A percentile compares a stretch with the other conserved stretches of the same genome.
Conservation (phyloP, 257 asterid species). For the Haberlea rhodopensis region DNA sequence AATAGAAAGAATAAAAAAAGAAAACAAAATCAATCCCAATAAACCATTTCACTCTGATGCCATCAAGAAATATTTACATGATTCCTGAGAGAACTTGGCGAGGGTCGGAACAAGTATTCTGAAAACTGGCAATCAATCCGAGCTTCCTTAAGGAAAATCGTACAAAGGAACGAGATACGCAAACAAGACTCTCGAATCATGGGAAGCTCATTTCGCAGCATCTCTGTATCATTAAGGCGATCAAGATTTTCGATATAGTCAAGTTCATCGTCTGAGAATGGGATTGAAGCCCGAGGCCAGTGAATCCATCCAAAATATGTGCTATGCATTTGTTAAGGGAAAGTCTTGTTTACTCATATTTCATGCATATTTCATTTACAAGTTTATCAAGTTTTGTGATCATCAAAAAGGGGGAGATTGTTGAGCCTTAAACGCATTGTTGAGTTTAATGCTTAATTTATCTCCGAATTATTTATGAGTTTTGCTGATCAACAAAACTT, state of each 20-base stretch:
- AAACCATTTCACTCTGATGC: constrained; percentile 35
- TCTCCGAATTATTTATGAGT: no score
- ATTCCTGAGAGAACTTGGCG: background rate
- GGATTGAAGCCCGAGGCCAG: no score
- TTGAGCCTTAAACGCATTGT: no score
- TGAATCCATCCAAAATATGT: no score
- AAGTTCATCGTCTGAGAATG: constrained; percentile 90
- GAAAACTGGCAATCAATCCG: constrained; percentile 99
- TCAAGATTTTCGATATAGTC: constrained; percentile 75
- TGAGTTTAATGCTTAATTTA: no score
- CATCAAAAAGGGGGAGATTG: no score
- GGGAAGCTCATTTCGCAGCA: constrained; percentile 80
- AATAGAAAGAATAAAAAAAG: constrained; percentile 30
- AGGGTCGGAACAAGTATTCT: constrained; percentile 40
- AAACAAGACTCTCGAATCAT: constrained; percentile 92
- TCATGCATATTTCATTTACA: no score
- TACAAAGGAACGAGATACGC: constrained; percentile 70
- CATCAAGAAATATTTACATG: constrained; percentile 62
- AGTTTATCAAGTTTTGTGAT: no score
- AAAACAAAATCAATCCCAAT: constrained; percentile 39
- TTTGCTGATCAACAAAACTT: no score
- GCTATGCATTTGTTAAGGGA: no score
- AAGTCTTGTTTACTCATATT: no score
- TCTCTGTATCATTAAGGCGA: constrained; percentile 61
- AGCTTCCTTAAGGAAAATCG: constrained; percentile 81